phyloP scores from a whole-genome alignment of 768 basidiomycete species.

The Astraeus odoratus region DNA sequence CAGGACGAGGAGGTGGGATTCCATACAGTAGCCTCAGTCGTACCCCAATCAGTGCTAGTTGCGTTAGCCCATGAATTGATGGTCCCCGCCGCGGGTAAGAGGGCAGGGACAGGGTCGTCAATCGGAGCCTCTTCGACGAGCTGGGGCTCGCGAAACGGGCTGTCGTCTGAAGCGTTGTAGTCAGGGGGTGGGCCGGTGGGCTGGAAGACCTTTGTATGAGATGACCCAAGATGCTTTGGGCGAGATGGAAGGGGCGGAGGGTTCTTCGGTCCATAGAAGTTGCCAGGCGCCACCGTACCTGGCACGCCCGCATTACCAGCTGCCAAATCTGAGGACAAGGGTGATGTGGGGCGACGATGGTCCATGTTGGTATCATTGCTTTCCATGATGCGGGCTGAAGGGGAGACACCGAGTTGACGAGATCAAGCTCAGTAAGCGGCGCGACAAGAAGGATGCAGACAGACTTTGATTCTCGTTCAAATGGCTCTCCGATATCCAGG shows the following conservation, averaged over 20 bases:
- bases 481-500: conserved; percentile 7
- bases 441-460: conserved; percentile 2
- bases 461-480: conserved; percentile 1
- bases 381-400: conserved; percentile 34
- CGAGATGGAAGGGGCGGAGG: conserved; percentile 33
- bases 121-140: conserved; percentile 39
- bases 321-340: conserved; percentile 40
- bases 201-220: conserved; percentile 30
- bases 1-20: conserved; percentile 17
- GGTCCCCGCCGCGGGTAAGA: conserved; percentile 30
- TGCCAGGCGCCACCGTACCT: conserved; percentile 20
- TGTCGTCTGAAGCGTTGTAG: conserved; percentile 18
- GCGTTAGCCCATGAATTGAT: conserved; percentile 22
- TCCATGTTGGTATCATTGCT: conserved; percentile 36
- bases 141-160: conserved; percentile 48
- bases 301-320: conserved; percentile 25
- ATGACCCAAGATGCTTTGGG: conserved; percentile 28
- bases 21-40: conserved; percentile 16
- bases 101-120: conserved; percentile 30
- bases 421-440: conserved; percentile 7
- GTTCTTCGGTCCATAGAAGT: conserved; percentile 22
- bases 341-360: conserved; percentile 28
- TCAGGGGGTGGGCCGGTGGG: conserved; percentile 21
- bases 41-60: conserved; percentile 16
- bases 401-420: conserved; percentile 2